phyloP scores from a whole-genome alignment of 768 basidiomycete genomes.

The Suillus tomentosus region DNA sequence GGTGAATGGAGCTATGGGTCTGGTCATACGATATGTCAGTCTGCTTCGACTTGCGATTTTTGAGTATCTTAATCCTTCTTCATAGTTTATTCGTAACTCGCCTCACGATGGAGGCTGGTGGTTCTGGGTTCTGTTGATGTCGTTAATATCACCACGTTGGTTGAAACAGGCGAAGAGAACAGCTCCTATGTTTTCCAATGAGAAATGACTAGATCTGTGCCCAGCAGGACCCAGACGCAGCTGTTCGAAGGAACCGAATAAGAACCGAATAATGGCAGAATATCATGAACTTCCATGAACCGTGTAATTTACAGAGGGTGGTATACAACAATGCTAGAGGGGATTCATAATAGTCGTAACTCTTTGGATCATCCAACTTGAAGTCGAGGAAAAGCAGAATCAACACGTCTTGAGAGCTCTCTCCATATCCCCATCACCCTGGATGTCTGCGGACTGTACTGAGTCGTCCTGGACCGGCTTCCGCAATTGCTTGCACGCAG shows the following conservation, averaged over 20 bases:
- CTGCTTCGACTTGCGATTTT: not conserved
- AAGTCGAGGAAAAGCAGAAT: not conserved
- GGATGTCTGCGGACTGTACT: not conserved
- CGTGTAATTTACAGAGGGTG: not conserved
- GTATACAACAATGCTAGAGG: not conserved
- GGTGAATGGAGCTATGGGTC: not conserved
- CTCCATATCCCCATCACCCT: not conserved
- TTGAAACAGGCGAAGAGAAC: too few relatives aligned
- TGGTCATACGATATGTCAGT: not conserved
- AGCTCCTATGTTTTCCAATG: too few relatives aligned
- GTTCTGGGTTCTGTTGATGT: too few relatives aligned
- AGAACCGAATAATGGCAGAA: too few relatives aligned
- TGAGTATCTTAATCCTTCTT: not conserved
- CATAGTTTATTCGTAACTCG: not conserved
- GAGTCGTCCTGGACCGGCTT: not conserved
- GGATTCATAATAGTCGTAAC: not conserved
- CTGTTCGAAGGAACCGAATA: too few relatives aligned
- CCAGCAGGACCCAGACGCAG: too few relatives aligned
- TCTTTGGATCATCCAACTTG: not conserved
- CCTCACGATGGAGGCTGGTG: too few relatives aligned
- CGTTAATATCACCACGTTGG: too few relatives aligned
- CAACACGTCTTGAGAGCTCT: not conserved
- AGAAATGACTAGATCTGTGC: too few relatives aligned
- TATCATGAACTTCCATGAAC: too few relatives aligned
- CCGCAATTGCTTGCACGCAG: not conserved